phyloP scores from a whole-genome alignment of 345 rosid species.

The Raphanus raphanistrum region DNA sequence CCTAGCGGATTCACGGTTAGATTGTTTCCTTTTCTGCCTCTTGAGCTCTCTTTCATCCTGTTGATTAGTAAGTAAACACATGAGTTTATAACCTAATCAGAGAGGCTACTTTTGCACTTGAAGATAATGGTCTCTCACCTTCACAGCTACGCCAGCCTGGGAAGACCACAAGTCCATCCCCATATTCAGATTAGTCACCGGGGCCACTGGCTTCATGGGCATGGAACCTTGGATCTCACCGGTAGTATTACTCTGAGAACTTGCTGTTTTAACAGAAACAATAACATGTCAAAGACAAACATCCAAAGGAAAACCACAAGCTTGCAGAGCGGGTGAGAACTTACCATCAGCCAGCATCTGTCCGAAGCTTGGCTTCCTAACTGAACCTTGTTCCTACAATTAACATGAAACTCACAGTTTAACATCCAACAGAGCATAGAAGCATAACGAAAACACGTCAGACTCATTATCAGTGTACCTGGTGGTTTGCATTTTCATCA shows the following conservation, averaged over 20 bases:
- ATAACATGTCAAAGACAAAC: slow-evolving; percentile 8
- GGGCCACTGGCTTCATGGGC: slow-evolving; percentile 68
- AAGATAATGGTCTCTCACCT: slow-evolving; percentile 45
- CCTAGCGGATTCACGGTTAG: slow-evolving; percentile 96
- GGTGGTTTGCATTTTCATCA: slow-evolving; percentile 67
- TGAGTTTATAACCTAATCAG: slow-evolving; percentile 30
- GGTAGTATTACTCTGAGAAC: slow-evolving; percentile 53
- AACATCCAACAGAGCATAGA: not conserved
- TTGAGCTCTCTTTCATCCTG: slow-evolving; percentile 95
- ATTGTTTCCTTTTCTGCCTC: slow-evolving; percentile 94
- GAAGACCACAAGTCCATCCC: slow-evolving; percentile 95
- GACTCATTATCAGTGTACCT: slow-evolving; percentile 44
- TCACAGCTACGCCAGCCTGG: slow-evolving; percentile 58
- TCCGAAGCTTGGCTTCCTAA: slow-evolving; percentile 67
- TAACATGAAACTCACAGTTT: not conserved
- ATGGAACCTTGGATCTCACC: slow-evolving; percentile 53
- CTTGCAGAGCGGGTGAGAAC: not conserved
- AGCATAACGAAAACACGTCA: not conserved
- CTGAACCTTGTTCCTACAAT: slow-evolving; percentile 53
- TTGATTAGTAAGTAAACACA: slow-evolving; percentile 8
- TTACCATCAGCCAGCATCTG: slow-evolving; percentile 91
- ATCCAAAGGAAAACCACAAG: not conserved
- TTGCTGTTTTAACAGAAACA: slow-evolving; percentile 49
- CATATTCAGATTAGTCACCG: slow-evolving; percentile 77
- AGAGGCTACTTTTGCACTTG: not conserved